A percentile compares a stretch with the other conserved stretches of the same genome.
These are phyloP conservation scores for Aquilaria sinensis DNA, from an alignment of 345 rosid species.

Conservation along the genomic window DNA sequence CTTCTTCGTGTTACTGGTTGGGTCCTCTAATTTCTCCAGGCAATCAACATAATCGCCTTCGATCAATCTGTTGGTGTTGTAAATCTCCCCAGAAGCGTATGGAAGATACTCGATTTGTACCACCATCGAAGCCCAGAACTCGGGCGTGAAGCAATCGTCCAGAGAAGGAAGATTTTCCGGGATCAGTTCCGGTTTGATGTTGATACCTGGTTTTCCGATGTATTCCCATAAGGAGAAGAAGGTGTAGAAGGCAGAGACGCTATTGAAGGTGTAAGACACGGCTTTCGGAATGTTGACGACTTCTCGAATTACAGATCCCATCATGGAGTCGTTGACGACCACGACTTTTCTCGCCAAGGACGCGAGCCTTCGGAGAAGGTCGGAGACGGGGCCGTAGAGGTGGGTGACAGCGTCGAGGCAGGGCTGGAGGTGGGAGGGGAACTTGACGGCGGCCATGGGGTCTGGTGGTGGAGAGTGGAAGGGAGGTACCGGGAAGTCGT, in stretches of 20 bases:
- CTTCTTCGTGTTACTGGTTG: neutral
- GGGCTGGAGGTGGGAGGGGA: slow-evolving; percentile 43
- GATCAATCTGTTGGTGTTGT: slow-evolving; percentile 37
- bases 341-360: slow-evolving; percentile 19
- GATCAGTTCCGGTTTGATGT: slow-evolving; percentile 3
- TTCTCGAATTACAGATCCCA: slow-evolving; percentile 37
- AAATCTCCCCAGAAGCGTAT: slow-evolving; percentile 22
- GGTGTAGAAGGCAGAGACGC: slow-evolving; percentile 31
- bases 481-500: slow-evolving; percentile 28
- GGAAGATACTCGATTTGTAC: slow-evolving; percentile 14
- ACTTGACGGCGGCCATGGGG: slow-evolving; percentile 25
- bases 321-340: slow-evolving; percentile 37
- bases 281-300: slow-evolving; percentile 22
- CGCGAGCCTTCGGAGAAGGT: slow-evolving; percentile 22
- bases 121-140: slow-evolving; percentile 24
- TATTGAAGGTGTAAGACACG: slow-evolving; percentile 35
- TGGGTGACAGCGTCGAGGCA: slow-evolving; percentile 22
- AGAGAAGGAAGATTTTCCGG: slow-evolving; percentile 24
- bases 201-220: slow-evolving; percentile 8
- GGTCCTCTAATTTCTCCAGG: slow-evolving; percentile 25
- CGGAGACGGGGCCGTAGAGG: slow-evolving; percentile 24
- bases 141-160: slow-evolving; percentile 35
- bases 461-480: slow-evolving; percentile 28
- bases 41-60: slow-evolving; percentile 31
- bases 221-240: slow-evolving; percentile 17